Base-by-base conservation (phyloP, 495 filamentous ascomycete genomes). In the Tricharina praecox region DNA sequence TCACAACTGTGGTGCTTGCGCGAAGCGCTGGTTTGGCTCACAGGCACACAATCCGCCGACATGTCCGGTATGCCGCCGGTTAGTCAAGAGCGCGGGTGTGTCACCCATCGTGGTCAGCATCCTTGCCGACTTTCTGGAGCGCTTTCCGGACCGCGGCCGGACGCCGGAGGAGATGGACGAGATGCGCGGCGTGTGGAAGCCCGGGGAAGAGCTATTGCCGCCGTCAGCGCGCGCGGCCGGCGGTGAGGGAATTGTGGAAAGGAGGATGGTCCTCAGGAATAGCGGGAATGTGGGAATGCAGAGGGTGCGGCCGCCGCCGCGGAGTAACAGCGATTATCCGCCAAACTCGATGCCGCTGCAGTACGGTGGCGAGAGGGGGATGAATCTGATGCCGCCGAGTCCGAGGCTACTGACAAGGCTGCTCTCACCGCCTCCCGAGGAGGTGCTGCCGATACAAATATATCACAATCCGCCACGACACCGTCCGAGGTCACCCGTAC, bases 1-100 rank as follows among this genome's bases (percentile, higher is more conserved):
- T 67, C 93, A 87, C 30, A 96, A 90, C 67, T 96, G 90, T 67
- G 90, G 85, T 48, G 79, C 82, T 23, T 97, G 90, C 60, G 62
- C 95, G 50, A 93, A 92, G 65, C 78, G 86, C 65, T 96, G 90
- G 90, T 97, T 97, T 66, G 70, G 68, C 43, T 78, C 67, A 44
- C 54, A 8, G 45, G 52, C 8, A 49, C 50, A 23, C 51, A 60
- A 16, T 38, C 38, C 20, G 28, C 53, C 15, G 66, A 95, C 85
- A 42, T 97, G 90, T 59, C 90, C 90, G 4, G 81, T 82, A 59
- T 97, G 90, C 62, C 80, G 90, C n/a, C 78, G 85, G 4, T 63
- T 69, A 19, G 87, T 97, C 34, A 75, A 82, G 36, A 79, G 78
- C 52, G 90, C 87, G 26, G 75, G 75, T 49, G 80, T 81, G 49